Evolutionary conservation across 1,139 yeast genomes (phyloP).

Genomic region (Scheffersomyces segobiensis): DNA sequence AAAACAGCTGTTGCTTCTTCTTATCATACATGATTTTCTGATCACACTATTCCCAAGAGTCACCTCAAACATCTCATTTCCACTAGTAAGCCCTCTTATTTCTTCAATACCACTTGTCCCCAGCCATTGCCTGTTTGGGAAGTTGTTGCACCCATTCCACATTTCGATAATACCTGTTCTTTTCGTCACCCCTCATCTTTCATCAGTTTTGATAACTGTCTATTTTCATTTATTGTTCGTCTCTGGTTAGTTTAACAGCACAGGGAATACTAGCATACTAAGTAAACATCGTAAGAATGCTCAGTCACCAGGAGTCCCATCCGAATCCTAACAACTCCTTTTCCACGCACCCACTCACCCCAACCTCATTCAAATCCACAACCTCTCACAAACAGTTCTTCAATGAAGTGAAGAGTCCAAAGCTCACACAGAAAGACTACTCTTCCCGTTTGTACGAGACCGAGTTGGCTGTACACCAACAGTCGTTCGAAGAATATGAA

Average conservation of each 20-base stretch:
- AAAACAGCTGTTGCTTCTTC: not conserved
- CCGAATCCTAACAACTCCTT: not conserved
- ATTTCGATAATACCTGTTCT: not conserved
- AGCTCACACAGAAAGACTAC: constrained; percentile 41
- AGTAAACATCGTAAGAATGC: not conserved
- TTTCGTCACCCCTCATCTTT: not conserved
- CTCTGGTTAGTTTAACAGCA: not conserved
- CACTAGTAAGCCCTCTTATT: not conserved
- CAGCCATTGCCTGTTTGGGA: not conserved
- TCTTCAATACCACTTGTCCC: not conserved
- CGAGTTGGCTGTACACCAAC: constrained; percentile 51
- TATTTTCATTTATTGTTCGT: not conserved
- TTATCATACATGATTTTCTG: not conserved
- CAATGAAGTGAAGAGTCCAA: constrained; percentile 2
- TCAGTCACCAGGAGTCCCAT: not conserved
- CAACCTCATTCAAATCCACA: not conserved
- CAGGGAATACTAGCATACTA: not conserved
- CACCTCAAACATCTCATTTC: not conserved
- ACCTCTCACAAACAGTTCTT: not conserved
- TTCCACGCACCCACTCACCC: not conserved
- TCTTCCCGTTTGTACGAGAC: constrained; percentile 50
- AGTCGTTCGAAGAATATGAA: constrained; percentile 51
- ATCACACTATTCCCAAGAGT: not conserved
- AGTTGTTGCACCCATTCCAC: not conserved
- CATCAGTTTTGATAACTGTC: not conserved